Evolutionary conservation across 495 filamentous ascomycete genomes (phyloP).

Genomic region (Penicillium goetzii): DNA sequence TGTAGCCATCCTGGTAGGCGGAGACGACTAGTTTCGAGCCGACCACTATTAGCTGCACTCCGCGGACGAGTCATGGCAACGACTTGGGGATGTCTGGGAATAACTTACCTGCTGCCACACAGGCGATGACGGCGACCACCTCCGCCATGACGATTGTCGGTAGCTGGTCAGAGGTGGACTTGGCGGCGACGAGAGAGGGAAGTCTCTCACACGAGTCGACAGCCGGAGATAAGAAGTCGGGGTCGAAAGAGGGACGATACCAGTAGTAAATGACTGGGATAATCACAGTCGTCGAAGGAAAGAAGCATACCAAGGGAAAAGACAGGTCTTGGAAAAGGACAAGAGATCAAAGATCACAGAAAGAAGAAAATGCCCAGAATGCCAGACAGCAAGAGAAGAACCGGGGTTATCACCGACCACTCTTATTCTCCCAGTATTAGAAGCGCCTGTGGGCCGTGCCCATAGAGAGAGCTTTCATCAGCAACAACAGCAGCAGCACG

Average conservation of each 20-base stretch:
- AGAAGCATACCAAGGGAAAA: not conserved
- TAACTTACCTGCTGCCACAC: slow-evolving; percentile 39
- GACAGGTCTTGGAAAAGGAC: slow-evolving; percentile 1
- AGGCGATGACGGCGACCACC: slow-evolving; percentile 40
- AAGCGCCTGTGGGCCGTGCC: not conserved
- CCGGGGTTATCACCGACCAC: slow-evolving; percentile 6
- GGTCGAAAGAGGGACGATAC: not conserved
- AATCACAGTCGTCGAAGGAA: not conserved
- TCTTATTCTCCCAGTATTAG: not conserved
- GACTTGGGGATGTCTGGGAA: not conserved
- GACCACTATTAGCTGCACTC: not conserved
- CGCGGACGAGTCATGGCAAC: not conserved
- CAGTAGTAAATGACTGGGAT: not conserved
- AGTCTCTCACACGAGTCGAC: not conserved
- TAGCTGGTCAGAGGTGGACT: not conserved
- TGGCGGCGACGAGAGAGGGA: not conserved
- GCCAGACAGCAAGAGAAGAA: not conserved
- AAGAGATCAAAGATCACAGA: not conserved
- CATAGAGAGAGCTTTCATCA: not conserved
- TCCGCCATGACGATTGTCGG: slow-evolving; percentile 23
- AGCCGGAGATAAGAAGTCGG: not conserved
- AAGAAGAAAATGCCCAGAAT: slow-evolving; percentile 9
- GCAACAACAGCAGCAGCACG: not conserved
- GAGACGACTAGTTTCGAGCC: slow-evolving; percentile 35
- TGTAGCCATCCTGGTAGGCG: slow-evolving; percentile 47